A percentile compares a stretch with the other conserved stretches of the same genome.
Conservation (phyloP, 176 grass and related monocot genomes). For the Luzula sylvatica region DNA sequence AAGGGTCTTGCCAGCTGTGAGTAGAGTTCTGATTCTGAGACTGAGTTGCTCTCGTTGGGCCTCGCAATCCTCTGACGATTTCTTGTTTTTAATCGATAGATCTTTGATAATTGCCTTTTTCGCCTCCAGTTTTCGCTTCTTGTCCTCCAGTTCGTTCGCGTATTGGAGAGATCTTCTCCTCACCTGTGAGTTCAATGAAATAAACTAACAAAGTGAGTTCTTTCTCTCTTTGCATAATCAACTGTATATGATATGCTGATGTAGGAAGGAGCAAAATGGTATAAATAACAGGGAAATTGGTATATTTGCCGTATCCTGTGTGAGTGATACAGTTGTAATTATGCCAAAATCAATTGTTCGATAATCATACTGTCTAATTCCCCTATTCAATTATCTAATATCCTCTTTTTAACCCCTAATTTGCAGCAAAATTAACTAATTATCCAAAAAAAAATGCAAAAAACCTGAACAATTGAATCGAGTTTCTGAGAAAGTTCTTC, state of each 20-base stretch:
- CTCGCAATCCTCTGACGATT: conserved; percentile 36
- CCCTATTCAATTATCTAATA: neutral
- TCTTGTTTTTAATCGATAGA: conserved; percentile 21
- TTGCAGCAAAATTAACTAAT: conserved; percentile 6
- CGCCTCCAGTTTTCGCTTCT: conserved; percentile 34
- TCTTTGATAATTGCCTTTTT: conserved; percentile 33
- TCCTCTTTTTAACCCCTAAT: neutral
- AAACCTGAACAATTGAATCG: conserved; percentile 56
- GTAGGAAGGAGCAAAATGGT: too few relatives aligned
- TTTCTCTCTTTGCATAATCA: too few relatives aligned
- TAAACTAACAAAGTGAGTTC: too few relatives aligned
- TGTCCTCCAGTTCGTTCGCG: conserved; percentile 56
- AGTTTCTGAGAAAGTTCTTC: conserved; percentile 35
- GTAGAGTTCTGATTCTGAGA: conserved; percentile 44
- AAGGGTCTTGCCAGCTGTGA: conserved; percentile 42
- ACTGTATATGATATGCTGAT: too few relatives aligned
- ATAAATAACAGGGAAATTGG: too few relatives aligned
- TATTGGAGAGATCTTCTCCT: conserved; percentile 38
- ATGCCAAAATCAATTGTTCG: neutral
- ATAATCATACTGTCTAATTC: neutral
- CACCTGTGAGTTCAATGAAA: conserved; percentile 35
- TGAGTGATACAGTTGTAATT: too few relatives aligned
- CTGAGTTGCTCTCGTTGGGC: conserved; percentile 37
- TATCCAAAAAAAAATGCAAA: neutral
- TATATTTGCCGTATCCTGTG: too few relatives aligned